Conservation (phyloP, 1,139 yeast species). For the Geotrichum reessii region DNA sequence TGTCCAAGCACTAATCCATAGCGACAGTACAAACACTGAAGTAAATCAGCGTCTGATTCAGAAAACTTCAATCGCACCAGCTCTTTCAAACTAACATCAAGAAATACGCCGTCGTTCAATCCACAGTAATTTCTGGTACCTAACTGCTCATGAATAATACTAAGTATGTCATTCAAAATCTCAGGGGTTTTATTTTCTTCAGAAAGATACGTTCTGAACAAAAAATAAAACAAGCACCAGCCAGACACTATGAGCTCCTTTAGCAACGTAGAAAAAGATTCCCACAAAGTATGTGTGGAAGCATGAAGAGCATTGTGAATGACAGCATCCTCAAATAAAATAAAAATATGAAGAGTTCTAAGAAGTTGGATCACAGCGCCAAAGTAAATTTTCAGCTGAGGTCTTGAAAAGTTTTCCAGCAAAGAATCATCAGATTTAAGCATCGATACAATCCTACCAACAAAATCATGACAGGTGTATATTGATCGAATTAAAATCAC, state of each 20-base stretch:
- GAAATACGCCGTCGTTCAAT: constrained; percentile 54
- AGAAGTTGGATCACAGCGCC: constrained; percentile 36
- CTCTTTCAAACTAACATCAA: constrained; percentile 53
- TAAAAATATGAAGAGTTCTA: constrained; percentile 40
- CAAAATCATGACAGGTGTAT: constrained; percentile 46
- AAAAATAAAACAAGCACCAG: constrained; percentile 37
- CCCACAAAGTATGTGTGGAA: constrained; percentile 36
- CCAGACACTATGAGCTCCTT: constrained; percentile 49
- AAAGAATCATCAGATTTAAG: constrained; percentile 23
- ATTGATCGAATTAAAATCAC: constrained; percentile 39
- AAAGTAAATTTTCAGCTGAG: constrained; percentile 24
- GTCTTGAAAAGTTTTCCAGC: constrained; percentile 18
- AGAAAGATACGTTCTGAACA: constrained; percentile 26
- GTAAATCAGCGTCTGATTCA: constrained; percentile 51
- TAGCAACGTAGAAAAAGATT: constrained; percentile 39
- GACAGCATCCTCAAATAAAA: constrained; percentile 40
- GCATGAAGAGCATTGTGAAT: constrained; percentile 31
- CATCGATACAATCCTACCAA: constrained; percentile 31
- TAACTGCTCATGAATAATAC: constrained; percentile 63
- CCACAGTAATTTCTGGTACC: constrained; percentile 70
- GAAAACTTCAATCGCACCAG: constrained; percentile 44
- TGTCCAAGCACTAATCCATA: constrained; percentile 61
- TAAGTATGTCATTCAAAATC: constrained; percentile 44
- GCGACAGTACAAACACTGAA: constrained; percentile 73
- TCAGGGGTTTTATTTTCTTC: constrained; percentile 23